A percentile compares a stretch with the other conserved stretches of the same genome.
These are phyloP conservation scores for Fragaria ananassa DNA, from an alignment of 306 rosid species.

Conservation along the genomic window DNA sequence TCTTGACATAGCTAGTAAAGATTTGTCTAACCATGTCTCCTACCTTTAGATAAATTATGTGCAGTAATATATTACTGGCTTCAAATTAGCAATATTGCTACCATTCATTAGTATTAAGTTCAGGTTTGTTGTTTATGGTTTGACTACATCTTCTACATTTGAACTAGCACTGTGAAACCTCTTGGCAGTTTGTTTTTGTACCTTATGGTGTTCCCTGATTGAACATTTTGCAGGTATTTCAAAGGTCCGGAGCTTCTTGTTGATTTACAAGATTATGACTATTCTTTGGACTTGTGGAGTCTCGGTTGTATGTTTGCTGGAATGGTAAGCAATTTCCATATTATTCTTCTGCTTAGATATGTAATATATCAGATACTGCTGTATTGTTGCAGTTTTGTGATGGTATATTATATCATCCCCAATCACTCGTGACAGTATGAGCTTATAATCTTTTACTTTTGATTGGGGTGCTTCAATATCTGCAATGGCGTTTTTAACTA, in stretches of 20 bases:
- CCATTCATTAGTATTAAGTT: not conserved
- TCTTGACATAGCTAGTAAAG: not conserved
- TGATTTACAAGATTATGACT: slow-evolving; percentile 95
- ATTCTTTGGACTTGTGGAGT: slow-evolving; percentile 89
- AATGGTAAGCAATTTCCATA: slow-evolving; percentile 54
- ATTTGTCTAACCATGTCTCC: not conserved
- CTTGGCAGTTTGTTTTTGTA: not conserved
- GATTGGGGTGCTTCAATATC: not conserved
- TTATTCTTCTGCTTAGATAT: not conserved
- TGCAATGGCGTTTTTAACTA: not conserved
- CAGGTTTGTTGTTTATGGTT: not conserved
- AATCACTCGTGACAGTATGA: not conserved
- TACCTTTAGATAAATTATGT: not conserved
- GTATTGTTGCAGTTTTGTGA: not conserved
- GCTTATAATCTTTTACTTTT: not conserved
- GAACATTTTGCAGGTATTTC: slow-evolving; percentile 60
- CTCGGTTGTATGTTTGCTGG: slow-evolving; percentile 98
- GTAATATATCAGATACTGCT: not conserved
- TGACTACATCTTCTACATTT: not conserved
- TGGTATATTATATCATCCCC: slow-evolving; percentile 2
- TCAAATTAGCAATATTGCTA: not conserved
- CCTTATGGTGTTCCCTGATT: slow-evolving; percentile 8
- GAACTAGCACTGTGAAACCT: not conserved
- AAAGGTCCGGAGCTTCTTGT: slow-evolving; percentile 98
- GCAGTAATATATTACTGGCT: not conserved